Percentiles rank a stretch among this genome's conserved stretches.
phyloP scores from a whole-genome alignment of 2,329 filamentous ascomycete species.

The Lojkania enalia region DNA sequence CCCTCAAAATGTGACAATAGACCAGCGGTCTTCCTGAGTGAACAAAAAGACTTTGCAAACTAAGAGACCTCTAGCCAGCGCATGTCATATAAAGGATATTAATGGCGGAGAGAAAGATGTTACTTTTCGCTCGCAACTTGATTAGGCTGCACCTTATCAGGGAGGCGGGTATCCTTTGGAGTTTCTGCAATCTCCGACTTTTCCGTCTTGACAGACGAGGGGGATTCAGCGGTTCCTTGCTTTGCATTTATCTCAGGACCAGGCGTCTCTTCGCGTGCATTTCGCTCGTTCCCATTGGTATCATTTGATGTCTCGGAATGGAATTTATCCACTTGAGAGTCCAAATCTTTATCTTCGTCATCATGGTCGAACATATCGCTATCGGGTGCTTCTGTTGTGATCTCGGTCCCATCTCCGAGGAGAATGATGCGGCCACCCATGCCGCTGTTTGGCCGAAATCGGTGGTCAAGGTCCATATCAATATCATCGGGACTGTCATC shows the following conservation, averaged over 20 bases:
- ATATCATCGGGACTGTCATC: conserved; percentile 62
- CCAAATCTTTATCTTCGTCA: conserved; percentile 81
- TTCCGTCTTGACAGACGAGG: conserved; percentile 43
- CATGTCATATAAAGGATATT: too few species aligned
- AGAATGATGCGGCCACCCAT: conserved; percentile 80
- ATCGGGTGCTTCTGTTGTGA: conserved; percentile 85
- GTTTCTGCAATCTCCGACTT: conserved; percentile 31
- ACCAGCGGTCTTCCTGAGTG: too few species aligned
- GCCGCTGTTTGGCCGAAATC: conserved; percentile 69
- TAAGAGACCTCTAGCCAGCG: too few species aligned
- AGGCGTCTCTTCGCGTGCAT: conserved; percentile 31
- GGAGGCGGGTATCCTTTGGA: conserved; percentile 18
- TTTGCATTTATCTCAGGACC: conserved; percentile 24
- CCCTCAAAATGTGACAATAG: conserved; percentile 7
- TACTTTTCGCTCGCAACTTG: conserved; percentile 27
- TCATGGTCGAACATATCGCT: conserved; percentile 93
- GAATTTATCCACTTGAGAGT: conserved; percentile 77
- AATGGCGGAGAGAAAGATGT: too few species aligned
- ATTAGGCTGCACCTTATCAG: conserved; percentile 24
- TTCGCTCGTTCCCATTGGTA: conserved; percentile 23
- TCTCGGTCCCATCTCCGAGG: conserved; percentile 91
- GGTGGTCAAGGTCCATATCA: conserved; percentile 72
- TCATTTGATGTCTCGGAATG: conserved; percentile 21
- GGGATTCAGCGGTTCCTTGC: conserved; percentile 36
- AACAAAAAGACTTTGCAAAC: too few species aligned